Conservation (phyloP, 352 stramenopile genomes). For the Pythium pectinolyticum region DNA sequence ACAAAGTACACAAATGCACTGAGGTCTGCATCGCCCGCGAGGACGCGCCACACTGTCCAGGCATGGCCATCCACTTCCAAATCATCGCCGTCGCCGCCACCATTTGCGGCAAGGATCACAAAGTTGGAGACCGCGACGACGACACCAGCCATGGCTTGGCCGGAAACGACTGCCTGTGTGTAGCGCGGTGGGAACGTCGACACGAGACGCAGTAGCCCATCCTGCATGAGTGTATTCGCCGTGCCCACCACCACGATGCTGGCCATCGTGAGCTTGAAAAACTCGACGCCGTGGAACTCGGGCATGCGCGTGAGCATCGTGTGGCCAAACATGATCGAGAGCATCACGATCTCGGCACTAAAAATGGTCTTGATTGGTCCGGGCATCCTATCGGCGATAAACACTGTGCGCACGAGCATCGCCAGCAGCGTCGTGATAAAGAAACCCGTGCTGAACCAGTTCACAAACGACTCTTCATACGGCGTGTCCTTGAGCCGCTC, state of each 20-base stretch:
- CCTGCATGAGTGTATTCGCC: conserved; percentile 77
- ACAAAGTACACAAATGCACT: conserved; percentile 81
- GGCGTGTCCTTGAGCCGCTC: conserved; percentile 53
- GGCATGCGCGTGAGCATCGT: conserved; percentile 72
- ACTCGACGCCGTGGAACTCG: conserved; percentile 58
- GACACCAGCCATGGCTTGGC: conserved; percentile 74
- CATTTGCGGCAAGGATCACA: conserved; percentile 55
- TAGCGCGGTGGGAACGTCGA: conserved; percentile 73
- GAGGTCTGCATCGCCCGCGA: conserved; percentile 46
- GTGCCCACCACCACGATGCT: conserved; percentile 72
- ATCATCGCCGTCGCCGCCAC: neutral
- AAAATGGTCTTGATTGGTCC: conserved; percentile 61
- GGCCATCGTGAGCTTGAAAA: conserved; percentile 76
- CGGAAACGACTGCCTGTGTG: conserved; percentile 76
- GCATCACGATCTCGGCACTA: conserved; percentile 64
- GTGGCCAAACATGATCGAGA: conserved; percentile 70
- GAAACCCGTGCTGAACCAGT: conserved; percentile 86
- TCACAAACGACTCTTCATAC: conserved; percentile 81
- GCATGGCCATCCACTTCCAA: neutral
- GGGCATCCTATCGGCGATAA: conserved; percentile 62
- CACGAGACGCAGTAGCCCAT: conserved; percentile 75
- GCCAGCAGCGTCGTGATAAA: conserved; percentile 77
- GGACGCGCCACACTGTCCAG: conserved; percentile 20
- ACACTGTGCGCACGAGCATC: conserved; percentile 69
- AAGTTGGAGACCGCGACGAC: conserved; percentile 74